A percentile compares a stretch with the other conserved stretches of the same genome.
Conservation (phyloP, 2,329 filamentous ascomycete genomes). For the Aureobasidium sp. region DNA sequence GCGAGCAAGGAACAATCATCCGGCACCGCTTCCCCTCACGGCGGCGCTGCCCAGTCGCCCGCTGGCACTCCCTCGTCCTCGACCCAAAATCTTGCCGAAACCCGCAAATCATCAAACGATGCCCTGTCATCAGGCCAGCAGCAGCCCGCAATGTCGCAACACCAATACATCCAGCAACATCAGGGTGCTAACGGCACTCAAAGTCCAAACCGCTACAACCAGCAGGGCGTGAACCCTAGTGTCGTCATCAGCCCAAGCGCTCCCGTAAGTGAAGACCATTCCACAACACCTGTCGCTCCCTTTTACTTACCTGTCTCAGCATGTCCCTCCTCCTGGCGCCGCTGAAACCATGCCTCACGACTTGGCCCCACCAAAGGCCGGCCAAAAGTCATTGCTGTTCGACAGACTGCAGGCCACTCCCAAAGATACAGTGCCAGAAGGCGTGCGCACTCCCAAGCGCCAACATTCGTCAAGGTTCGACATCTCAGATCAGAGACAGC, state of each 20-base stretch:
- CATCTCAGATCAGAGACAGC: constrained; percentile 80
- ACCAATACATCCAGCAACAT: constrained; percentile 27
- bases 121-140: neutral
- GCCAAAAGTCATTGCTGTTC: constrained; percentile 81
- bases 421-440: constrained; percentile 84
- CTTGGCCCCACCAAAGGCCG: constrained; percentile 85
- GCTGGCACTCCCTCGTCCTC: constrained; percentile 78
- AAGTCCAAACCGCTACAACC: constrained; percentile 13
- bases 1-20: constrained; percentile 40
- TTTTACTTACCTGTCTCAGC: constrained; percentile 45
- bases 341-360: constrained; percentile 98
- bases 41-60: constrained; percentile 49
- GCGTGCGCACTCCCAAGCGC: constrained; percentile 87
- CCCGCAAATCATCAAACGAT: constrained; percentile 59
- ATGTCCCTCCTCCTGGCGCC: constrained; percentile 84
- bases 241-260: constrained; percentile 93
- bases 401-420: constrained; percentile 87
- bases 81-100: constrained; percentile 76
- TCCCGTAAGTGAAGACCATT: constrained; percentile 55
- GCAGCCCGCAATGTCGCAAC: constrained; percentile 25
- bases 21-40: constrained; percentile 71
- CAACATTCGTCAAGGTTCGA: constrained; percentile 98
- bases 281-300: constrained; percentile 15
- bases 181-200: constrained; percentile 4
- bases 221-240: constrained; percentile 50